Conservation (phyloP, 495 filamentous ascomycete genomes). For the Rostrohypoxylon terebratum region DNA sequence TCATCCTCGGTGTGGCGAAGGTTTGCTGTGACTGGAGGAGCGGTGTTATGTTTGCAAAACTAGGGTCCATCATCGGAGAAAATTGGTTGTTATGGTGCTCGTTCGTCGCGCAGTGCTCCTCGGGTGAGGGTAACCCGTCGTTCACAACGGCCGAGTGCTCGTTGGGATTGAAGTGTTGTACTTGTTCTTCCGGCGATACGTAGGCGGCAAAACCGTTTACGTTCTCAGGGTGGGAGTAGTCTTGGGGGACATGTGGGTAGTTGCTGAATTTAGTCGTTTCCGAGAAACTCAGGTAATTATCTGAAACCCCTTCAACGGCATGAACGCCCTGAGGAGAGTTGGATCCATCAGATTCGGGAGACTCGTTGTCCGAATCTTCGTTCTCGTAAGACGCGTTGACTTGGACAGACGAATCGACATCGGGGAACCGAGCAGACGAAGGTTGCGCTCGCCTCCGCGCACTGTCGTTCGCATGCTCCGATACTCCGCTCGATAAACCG, state of each 20-base stretch:
- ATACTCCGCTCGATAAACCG: slow-evolving; percentile 30
- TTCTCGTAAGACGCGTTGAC: slow-evolving; percentile 35
- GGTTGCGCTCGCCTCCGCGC: slow-evolving; percentile 51
- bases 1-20: slow-evolving; percentile 16
- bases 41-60: slow-evolving; percentile 16
- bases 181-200: not conserved
- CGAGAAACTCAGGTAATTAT: slow-evolving; percentile 21
- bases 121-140: slow-evolving; percentile 24
- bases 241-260: slow-evolving; percentile 3
- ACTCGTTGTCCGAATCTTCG: slow-evolving; percentile 37
- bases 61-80: slow-evolving; percentile 28
- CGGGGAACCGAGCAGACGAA: slow-evolving; percentile 54
- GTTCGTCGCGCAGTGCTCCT: slow-evolving; percentile 12
- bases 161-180: not conserved
- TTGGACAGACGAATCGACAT: slow-evolving; percentile 37
- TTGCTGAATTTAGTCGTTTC: not conserved
- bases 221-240: slow-evolving; percentile 15
- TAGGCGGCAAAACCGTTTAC: slow-evolving; percentile 12
- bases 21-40: slow-evolving; percentile 25
- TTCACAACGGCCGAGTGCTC: slow-evolving; percentile 3
- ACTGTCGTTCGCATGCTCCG: slow-evolving; percentile 49
- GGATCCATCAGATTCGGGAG: slow-evolving; percentile 10
- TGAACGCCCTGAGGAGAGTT: slow-evolving; percentile 18
- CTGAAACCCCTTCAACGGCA: not conserved
- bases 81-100: slow-evolving; percentile 23